These are phyloP conservation scores for Suhomyces guaymorum DNA, from an alignment of 1,139 yeast genomes.

Conservation along the genomic window DNA sequence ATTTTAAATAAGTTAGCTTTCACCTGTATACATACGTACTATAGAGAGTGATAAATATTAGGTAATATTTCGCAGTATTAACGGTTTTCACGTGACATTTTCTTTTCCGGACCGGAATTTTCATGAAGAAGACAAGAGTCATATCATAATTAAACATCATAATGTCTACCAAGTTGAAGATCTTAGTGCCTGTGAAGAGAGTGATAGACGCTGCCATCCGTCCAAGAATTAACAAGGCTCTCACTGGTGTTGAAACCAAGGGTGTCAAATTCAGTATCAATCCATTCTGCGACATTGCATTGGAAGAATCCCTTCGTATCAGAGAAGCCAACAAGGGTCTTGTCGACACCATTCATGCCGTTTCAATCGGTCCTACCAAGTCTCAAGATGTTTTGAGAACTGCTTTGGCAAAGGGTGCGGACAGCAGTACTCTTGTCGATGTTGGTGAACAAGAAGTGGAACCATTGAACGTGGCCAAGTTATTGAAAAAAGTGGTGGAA, in stretches of 20 bases:
- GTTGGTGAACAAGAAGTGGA: slow-evolving; percentile 73
- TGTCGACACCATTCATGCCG: slow-evolving; percentile 86
- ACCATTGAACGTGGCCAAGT: slow-evolving; percentile 89
- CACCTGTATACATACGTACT: too few species aligned
- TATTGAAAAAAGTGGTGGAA: slow-evolving; percentile 72
- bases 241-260: slow-evolving; percentile 82
- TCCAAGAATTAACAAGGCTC: slow-evolving; percentile 88
- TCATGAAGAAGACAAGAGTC: not conserved
- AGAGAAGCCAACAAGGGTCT: slow-evolving; percentile 67
- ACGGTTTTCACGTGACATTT: not conserved
- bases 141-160: not conserved
- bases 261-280: slow-evolving; percentile 93
- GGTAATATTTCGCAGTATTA: too few species aligned
- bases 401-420: slow-evolving; percentile 94
- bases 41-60: too few species aligned
- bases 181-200: slow-evolving; percentile 90
- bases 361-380: slow-evolving; percentile 85
- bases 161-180: slow-evolving; percentile 61
- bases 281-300: slow-evolving; percentile 96
- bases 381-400: slow-evolving; percentile 86
- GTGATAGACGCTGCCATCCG: slow-evolving; percentile 92
- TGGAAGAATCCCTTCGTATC: slow-evolving; percentile 85
- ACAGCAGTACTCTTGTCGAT: slow-evolving; percentile 78
- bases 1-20: too few species aligned
- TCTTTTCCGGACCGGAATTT: slow-evolving; percentile 12